Evolutionary conservation across 768 basidiomycete genomes (phyloP).

Genomic region (Mycena albidolilacea): DNA sequence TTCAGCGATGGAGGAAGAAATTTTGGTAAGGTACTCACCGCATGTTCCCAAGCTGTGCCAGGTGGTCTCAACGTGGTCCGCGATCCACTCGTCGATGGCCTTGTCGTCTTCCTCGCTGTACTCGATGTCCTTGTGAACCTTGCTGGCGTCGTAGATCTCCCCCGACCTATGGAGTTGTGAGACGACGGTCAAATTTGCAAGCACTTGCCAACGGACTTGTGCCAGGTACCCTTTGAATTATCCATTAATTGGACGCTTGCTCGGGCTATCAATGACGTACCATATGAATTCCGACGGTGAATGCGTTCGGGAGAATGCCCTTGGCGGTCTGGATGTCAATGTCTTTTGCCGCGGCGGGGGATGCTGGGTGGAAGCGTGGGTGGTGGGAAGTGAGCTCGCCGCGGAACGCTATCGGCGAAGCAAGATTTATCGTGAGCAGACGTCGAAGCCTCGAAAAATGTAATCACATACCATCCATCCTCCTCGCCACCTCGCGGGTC

Average conservation of each 20-base stretch:
- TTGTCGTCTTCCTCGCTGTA: slow-evolving; percentile 79
- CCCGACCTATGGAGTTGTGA: slow-evolving; percentile 33
- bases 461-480: slow-evolving; percentile 72
- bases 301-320: slow-evolving; percentile 69
- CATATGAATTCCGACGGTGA: slow-evolving; percentile 83
- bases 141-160: slow-evolving; percentile 66
- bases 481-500: slow-evolving; percentile 78
- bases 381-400: slow-evolving; percentile 82
- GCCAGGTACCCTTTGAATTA: slow-evolving; percentile 62
- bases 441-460: background rate
- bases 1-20: background rate
- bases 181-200: no score
- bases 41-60: slow-evolving; percentile 78
- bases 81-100: slow-evolving; percentile 74
- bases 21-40: slow-evolving; percentile 47
- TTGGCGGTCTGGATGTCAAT: slow-evolving; percentile 80
- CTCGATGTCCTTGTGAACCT: slow-evolving; percentile 75
- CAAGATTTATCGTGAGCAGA: background rate
- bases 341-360: slow-evolving; percentile 70
- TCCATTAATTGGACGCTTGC: no score
- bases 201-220: slow-evolving; percentile 54
- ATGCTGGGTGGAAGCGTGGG: slow-evolving; percentile 81
- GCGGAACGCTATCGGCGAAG: slow-evolving; percentile 66
- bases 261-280: slow-evolving; percentile 43
- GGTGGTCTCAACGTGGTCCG: slow-evolving; percentile 82